phyloP scores from a whole-genome alignment of 176 grass and related monocot species.

The Cenchrus fungigraminus region DNA sequence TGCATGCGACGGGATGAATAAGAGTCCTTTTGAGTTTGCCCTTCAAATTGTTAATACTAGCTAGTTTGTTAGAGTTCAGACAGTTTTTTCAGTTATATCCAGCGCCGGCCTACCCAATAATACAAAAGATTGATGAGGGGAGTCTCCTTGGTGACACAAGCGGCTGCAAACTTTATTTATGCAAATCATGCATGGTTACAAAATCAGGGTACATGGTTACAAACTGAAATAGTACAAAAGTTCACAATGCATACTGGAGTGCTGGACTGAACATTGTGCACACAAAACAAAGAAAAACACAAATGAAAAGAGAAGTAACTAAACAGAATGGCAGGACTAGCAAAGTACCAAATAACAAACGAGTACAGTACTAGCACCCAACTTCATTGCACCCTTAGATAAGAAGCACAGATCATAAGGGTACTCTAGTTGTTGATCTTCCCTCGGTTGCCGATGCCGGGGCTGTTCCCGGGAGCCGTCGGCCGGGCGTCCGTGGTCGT shows the following conservation, averaged over 20 bases:
- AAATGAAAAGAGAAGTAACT: conserved; percentile 31
- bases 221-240: conserved; percentile 12
- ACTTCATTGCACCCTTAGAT: conserved; percentile 10
- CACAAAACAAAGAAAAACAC: background rate
- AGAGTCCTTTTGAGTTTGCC: background rate
- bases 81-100: background rate
- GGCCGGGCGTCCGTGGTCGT: conserved; percentile 41
- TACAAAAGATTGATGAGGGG: background rate
- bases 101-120: background rate
- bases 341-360: conserved; percentile 3
- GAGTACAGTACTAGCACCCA: background rate
- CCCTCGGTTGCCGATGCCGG: conserved; percentile 54
- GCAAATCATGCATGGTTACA: background rate
- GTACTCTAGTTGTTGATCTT: conserved; percentile 40
- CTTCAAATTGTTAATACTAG: background rate
- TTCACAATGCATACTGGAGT: conserved; percentile 1
- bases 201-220: too few relatives aligned
- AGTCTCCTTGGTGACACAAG: background rate
- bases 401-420: background rate
- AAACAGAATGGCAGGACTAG: conserved; percentile 11
- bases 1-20: background rate
- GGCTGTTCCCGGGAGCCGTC: conserved; percentile 53
- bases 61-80: background rate
- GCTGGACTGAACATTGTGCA: conserved; percentile 2
- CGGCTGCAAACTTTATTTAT: conserved; percentile 48